These are phyloP conservation scores for Argentina anserina DNA, from an alignment of 306 rosid species.

Conservation along the genomic window DNA sequence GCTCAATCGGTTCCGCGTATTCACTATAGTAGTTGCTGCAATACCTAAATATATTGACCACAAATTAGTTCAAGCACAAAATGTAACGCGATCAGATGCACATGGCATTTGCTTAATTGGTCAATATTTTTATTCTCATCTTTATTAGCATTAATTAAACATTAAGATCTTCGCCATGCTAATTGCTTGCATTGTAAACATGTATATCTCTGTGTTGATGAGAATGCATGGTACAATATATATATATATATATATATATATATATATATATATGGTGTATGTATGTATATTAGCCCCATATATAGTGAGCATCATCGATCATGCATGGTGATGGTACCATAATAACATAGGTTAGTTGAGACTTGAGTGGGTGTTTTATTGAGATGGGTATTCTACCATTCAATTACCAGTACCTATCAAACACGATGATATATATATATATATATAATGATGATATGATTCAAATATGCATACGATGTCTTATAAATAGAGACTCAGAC, in stretches of 20 bases:
- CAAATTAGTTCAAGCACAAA: constrained; percentile 7
- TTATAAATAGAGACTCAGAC: not conserved
- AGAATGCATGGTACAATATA: not conserved
- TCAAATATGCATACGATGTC: not conserved
- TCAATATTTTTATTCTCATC: not conserved
- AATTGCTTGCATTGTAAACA: not conserved
- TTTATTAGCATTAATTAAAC: not conserved
- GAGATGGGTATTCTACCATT: constrained; percentile 21
- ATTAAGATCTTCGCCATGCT: not conserved
- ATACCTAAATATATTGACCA: constrained; percentile 35
- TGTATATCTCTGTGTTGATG: not conserved
- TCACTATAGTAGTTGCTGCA: constrained; percentile 79
- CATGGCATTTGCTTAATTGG: constrained; percentile 1
- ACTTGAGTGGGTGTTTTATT: constrained; percentile 12
- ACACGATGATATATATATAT: constrained; percentile 18
- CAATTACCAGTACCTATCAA: constrained; percentile 30
- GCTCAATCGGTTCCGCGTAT: constrained; percentile 43
- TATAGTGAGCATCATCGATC: not conserved
- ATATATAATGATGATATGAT: not conserved
- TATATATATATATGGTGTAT: no score
- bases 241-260: no score
- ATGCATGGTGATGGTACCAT: constrained; percentile 5
- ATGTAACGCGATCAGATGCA: not conserved
- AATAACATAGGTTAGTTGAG: constrained; percentile 26
- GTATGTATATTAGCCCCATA: not conserved